phyloP scores from a whole-genome alignment of 225 moss, liverwort and hornwort genomes.

The Rhytidiadelphus loreus region DNA sequence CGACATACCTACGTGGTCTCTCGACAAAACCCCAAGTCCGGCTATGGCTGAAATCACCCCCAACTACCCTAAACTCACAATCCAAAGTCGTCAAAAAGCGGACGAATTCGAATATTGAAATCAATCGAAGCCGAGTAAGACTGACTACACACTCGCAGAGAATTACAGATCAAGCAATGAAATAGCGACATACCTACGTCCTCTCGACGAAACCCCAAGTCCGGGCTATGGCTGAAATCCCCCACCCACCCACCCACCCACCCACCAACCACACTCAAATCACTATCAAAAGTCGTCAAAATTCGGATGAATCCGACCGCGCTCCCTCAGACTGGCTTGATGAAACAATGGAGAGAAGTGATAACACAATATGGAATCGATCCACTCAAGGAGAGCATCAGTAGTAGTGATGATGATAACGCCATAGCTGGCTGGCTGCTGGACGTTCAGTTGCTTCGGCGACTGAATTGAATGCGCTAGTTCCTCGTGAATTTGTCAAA shows the following conservation, averaged over 20 bases:
- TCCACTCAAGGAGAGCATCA: not conserved
- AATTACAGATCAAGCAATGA: not conserved
- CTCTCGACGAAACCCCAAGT: not conserved
- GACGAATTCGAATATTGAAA: not conserved
- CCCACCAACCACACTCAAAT: not conserved
- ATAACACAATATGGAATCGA: no score
- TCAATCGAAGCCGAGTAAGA: not conserved
- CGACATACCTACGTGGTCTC: not conserved
- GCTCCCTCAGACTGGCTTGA: not conserved
- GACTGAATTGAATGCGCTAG: not conserved
- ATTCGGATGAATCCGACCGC: not conserved
- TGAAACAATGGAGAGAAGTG: not conserved
- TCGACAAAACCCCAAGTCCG: not conserved
- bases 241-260: no score
- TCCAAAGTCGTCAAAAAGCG: not conserved
- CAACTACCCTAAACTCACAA: not conserved
- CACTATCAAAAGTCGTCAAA: not conserved
- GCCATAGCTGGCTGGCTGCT: not conserved
- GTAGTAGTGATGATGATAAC: accelerated
- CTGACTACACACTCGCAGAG: not conserved
- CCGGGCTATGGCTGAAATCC: not conserved
- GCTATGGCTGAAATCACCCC: not conserved
- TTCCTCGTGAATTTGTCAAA: not conserved
- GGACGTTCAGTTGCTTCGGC: not conserved
- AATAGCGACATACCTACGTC: not conserved